Conservation (phyloP, 208 protist genomes). For the Zelonia costaricensis region DNA sequence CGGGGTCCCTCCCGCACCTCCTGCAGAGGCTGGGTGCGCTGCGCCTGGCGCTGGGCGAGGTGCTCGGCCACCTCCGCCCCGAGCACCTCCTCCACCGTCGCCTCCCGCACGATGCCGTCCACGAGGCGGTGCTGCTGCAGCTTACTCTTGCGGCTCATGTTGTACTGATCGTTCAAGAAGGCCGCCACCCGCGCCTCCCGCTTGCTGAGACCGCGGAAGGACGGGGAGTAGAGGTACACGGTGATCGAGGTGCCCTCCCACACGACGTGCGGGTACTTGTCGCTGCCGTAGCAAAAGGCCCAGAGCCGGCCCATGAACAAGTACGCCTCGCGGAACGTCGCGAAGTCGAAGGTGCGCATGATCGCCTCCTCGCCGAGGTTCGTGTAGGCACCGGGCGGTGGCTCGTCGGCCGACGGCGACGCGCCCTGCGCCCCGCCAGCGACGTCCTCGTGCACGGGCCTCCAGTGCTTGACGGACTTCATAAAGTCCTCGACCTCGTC, state of each 20-base stretch:
- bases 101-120: conserved; percentile 21
- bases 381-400: conserved; percentile 25
- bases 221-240: conserved; percentile 83
- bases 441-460: conserved; percentile 40
- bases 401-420: conserved; percentile 1
- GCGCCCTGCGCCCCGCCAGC: background rate
- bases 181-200: conserved; percentile 81
- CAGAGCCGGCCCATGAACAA: conserved; percentile 82
- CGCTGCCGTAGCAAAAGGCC: conserved; percentile 85
- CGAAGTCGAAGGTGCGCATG: conserved; percentile 67
- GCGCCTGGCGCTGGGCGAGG: conserved; percentile 40
- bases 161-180: conserved; percentile 87
- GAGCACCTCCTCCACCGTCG: conserved; percentile 51
- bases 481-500: conserved; percentile 88
- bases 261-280: conserved; percentile 77
- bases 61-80: conserved; percentile 33
- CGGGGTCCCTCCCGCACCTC: conserved; percentile 36
- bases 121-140: conserved; percentile 45
- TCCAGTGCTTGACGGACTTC: conserved; percentile 78
- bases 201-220: conserved; percentile 78
- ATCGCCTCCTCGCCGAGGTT: conserved; percentile 70
- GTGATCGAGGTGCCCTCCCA: conserved; percentile 67
- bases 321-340: conserved; percentile 66
- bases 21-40: conserved; percentile 39
- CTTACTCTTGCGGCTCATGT: conserved; percentile 81